phyloP scores from a whole-genome alignment of 495 filamentous ascomycete species.

The Astrothelium macrocarpum region DNA sequence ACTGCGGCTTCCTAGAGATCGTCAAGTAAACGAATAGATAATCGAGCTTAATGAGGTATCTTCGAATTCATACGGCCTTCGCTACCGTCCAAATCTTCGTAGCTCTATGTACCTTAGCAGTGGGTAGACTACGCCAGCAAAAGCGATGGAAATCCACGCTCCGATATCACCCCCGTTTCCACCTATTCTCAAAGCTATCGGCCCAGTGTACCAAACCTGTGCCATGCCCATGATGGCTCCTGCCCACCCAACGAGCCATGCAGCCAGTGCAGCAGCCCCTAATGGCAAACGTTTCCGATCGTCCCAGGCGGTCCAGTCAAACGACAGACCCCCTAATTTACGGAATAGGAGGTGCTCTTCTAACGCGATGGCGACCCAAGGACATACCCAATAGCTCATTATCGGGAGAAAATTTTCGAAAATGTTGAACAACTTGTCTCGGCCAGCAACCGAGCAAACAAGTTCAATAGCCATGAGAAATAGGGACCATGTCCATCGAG shows the following conservation, averaged over 20 bases:
- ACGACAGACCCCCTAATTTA: conserved; percentile 28
- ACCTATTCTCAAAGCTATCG: conserved; percentile 43
- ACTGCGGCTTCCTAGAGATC: conserved; percentile 9
- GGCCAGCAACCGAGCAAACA: conserved; percentile 55
- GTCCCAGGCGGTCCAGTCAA: conserved; percentile 56
- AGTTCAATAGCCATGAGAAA: conserved; percentile 50
- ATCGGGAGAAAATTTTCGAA: conserved; percentile 64
- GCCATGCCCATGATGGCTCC: conserved; percentile 61
- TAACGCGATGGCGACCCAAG: conserved; percentile 51
- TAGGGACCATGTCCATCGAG: conserved; percentile 55
- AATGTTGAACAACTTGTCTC: conserved; percentile 50
- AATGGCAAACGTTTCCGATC: conserved; percentile 49
- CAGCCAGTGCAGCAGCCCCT: conserved; percentile 50
- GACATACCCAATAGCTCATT: conserved; percentile 58
- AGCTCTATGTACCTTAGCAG: conserved; percentile 6
- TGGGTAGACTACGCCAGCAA: conserved; percentile 8
- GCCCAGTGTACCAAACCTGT: conserved; percentile 59
- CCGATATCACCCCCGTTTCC: conserved; percentile 22
- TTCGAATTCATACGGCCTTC: neutral
- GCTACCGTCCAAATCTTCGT: conserved; percentile 7
- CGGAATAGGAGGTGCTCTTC: conserved; percentile 60
- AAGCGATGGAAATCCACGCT: conserved; percentile 13
- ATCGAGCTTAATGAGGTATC: neutral
- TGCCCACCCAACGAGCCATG: conserved; percentile 60
- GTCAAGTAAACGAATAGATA: conserved; percentile 5